A percentile compares a stretch with the other conserved stretches of the same genome.
Conservation (phyloP, 164 flowering plant genomes). For the Tetracentron sinense region DNA sequence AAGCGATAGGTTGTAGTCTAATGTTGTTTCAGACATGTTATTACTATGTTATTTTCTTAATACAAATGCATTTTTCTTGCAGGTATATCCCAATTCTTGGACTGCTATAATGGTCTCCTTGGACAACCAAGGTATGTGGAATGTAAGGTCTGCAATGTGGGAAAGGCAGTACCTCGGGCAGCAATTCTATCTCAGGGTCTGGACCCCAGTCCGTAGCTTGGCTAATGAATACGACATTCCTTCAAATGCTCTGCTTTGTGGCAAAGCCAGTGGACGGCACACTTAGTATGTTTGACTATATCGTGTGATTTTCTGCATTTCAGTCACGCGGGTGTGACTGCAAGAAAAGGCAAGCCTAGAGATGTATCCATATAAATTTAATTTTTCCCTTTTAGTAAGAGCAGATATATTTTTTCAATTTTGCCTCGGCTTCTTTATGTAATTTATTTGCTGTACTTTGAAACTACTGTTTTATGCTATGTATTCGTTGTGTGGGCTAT, state of each 20-base stretch:
- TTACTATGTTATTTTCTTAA: not conserved
- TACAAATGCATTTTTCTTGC: conserved; percentile 7
- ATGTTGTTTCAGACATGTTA: too few relatives aligned
- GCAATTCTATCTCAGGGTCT: conserved; percentile 48
- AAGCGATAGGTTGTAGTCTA: too few relatives aligned
- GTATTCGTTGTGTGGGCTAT: too few relatives aligned
- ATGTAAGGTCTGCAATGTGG: conserved; percentile 52
- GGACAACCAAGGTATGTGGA: conserved; percentile 71
- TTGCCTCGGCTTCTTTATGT: too few relatives aligned
- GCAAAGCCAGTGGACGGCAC: conserved; percentile 25
- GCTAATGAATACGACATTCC: conserved; percentile 40
- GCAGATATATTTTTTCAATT: too few relatives aligned
- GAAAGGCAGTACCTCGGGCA: conserved; percentile 56
- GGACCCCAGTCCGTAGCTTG: conserved; percentile 22
- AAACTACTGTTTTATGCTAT: too few relatives aligned
- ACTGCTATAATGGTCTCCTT: conserved; percentile 44
- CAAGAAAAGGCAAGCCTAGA: conserved; percentile 4
- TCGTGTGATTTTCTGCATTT: not conserved
- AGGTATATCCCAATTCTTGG: conserved; percentile 58
- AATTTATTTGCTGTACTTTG: too few relatives aligned
- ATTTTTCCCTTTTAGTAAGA: too few relatives aligned
- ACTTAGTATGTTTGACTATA: conserved; percentile 2
- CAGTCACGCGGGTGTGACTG: conserved; percentile 25
- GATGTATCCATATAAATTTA: too few relatives aligned
- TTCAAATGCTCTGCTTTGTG: conserved; percentile 36